phyloP scores from a whole-genome alignment of 2,329 filamentous ascomycete genomes.

The Microdochium paspali region DNA sequence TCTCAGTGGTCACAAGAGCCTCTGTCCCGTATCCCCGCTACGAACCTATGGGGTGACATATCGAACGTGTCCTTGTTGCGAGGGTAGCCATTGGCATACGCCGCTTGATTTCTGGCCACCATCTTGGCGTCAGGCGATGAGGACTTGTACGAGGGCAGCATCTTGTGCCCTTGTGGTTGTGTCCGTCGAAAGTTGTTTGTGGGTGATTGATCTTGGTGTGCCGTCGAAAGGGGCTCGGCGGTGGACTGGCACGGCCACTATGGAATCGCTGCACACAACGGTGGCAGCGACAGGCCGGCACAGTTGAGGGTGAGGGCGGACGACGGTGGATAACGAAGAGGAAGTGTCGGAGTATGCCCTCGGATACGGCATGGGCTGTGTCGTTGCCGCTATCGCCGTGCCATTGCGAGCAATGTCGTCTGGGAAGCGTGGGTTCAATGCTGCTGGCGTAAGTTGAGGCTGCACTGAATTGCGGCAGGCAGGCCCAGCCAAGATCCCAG shows the following conservation, averaged over 20 bases:
- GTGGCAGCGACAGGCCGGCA: background rate
- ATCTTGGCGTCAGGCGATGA: constrained; percentile 47
- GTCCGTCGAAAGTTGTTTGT: too few relatives aligned
- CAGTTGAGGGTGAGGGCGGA: background rate
- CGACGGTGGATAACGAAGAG: background rate
- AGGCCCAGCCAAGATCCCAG: background rate
- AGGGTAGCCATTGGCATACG: constrained; percentile 79
- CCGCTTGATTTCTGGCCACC: constrained; percentile 74
- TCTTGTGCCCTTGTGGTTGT: constrained; percentile 22
- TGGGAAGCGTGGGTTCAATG: background rate
- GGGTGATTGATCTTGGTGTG: background rate
- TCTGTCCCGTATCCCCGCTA: too few relatives aligned
- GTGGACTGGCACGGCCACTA: background rate
- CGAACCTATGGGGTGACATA: constrained; percentile 81
- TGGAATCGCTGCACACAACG: background rate
- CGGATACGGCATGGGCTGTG: background rate
- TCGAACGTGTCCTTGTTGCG: constrained; percentile 64
- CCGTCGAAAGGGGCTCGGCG: background rate
- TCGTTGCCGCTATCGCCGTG: background rate
- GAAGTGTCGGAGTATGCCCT: background rate
- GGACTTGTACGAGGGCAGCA: constrained; percentile 50
- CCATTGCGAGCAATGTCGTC: background rate
- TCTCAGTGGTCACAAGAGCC: too few relatives aligned
- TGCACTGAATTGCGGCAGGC: background rate
- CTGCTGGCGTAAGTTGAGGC: background rate